Percentiles rank a stretch among this genome's conserved stretches.
These are phyloP conservation scores for Ophidiomyces ophidiicola DNA, from an alignment of 2,329 filamentous ascomycete genomes.

Conservation along the genomic window DNA sequence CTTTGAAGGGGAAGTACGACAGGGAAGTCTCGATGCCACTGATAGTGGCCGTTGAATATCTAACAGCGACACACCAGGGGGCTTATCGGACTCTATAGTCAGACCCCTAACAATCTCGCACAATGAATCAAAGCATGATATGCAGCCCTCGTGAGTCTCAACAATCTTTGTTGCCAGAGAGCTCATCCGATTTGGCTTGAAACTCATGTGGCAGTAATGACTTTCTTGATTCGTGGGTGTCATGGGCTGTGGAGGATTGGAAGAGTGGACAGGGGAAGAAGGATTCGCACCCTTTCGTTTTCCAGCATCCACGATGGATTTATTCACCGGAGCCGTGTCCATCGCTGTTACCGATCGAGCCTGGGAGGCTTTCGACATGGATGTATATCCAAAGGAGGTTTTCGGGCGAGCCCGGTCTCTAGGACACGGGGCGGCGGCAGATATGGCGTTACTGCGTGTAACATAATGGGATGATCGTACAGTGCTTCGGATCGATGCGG, in stretches of 20 bases:
- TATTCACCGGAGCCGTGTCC: slow-evolving; percentile 31
- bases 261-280: slow-evolving; percentile 24
- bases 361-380: slow-evolving; percentile 35
- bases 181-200: slow-evolving; percentile 21
- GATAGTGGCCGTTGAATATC: not conserved
- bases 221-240: slow-evolving; percentile 16
- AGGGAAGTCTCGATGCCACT: slow-evolving; percentile 6
- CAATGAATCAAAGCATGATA: slow-evolving; percentile 23
- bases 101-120: slow-evolving; percentile 28
- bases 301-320: slow-evolving; percentile 26
- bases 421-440: slow-evolving; percentile 22
- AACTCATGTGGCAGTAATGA: slow-evolving; percentile 20
- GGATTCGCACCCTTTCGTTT: slow-evolving; percentile 44
- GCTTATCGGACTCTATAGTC: slow-evolving; percentile 10
- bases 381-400: slow-evolving; percentile 41
- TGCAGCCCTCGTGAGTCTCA: slow-evolving; percentile 16
- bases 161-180: slow-evolving; percentile 18
- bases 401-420: slow-evolving; percentile 37
- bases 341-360: slow-evolving; percentile 33
- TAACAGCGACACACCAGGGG: slow-evolving; percentile 5
- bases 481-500: slow-evolving; percentile 27
- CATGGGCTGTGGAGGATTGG: slow-evolving; percentile 13
- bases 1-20: slow-evolving; percentile 13
- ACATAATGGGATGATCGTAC: slow-evolving; percentile 25
- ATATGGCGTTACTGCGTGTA: slow-evolving; percentile 4